Evolutionary conservation across 2,329 filamentous ascomycete genomes (phyloP), one percentile per base, ranked within the genome.

Genomic region (Aotearoamyces nothofagi): DNA sequence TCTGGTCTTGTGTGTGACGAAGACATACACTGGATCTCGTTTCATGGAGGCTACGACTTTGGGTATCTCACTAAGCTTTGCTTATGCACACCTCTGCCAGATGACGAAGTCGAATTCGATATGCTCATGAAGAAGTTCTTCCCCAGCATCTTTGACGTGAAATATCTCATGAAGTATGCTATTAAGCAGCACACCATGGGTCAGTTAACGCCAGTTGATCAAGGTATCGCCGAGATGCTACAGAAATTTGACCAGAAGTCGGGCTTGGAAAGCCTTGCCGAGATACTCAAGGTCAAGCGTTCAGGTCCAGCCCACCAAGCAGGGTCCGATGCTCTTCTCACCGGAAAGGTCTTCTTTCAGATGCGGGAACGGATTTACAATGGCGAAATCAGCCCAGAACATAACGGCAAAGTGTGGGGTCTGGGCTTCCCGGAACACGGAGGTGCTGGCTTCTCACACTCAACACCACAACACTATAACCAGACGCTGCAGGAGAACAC

Each of bases 31-130:
- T 98, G 90, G 90, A 81, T 98, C 39, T 92, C 83, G 4, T 96
- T 96, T 57, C 90, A 98, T 53, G 90, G 83, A 15, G 90, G 87
- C 35, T 98, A 98, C 55, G 90, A 98, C 58, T 96, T 98, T 55
- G 90, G 86, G 27, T 96, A 96, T 48, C 63, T 98, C 26, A 86
- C 92, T 47, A 98, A 98, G 57, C 74, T 94, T 33, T 75, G 98
- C 51, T 77, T 81, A 33, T 80, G 80, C 55, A 69, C 75, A 40
- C 72, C 78, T 24, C 63, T 98, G 5, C 90, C 90, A 1, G 80
- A 84, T 42, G 83, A 92, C 41, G 90, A 96, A 51, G 68, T 76
- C 27, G 77, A 90, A 38, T 98, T 96, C 52, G 80, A 92, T 49
- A 70, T 77, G 45, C 69, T 87, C 26, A 82, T 96, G 55, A 81